Conservation (phyloP, 2,329 filamentous ascomycete genomes). For the Emericellopsis atlantica region DNA sequence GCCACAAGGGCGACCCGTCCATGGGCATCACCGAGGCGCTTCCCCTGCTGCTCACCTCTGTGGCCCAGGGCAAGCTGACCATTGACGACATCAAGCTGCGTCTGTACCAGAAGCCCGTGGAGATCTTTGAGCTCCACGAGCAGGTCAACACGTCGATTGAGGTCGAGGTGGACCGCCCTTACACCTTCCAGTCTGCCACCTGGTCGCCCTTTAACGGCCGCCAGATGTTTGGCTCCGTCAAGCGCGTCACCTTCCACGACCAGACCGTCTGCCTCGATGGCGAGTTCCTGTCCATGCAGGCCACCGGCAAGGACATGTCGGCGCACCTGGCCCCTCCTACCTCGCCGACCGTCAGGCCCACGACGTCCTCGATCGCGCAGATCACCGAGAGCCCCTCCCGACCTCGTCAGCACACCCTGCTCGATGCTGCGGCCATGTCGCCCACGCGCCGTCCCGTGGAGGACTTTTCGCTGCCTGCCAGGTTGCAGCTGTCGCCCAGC, state of each 20-base stretch:
- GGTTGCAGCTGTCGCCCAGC: slow-evolving; percentile 36
- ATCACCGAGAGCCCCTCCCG: slow-evolving; percentile 21
- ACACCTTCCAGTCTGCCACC: slow-evolving; percentile 44
- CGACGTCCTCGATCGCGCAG: slow-evolving; percentile 21
- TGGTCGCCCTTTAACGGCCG: slow-evolving; percentile 67
- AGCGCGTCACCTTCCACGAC: slow-evolving; percentile 63
- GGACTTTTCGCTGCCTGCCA: slow-evolving; percentile 31
- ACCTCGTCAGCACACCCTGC: slow-evolving; percentile 16
- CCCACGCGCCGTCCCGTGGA: slow-evolving; percentile 18
- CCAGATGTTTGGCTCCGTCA: slow-evolving; percentile 55
- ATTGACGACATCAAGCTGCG: slow-evolving; percentile 60
- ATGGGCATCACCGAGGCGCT: slow-evolving; percentile 62
- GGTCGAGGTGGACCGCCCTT: slow-evolving; percentile 62
- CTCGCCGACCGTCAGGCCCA: slow-evolving; percentile 47
- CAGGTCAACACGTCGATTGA: slow-evolving; percentile 63
- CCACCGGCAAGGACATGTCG: slow-evolving; percentile 65
- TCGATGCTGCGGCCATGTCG: slow-evolving; percentile 11
- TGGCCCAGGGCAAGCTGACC: slow-evolving; percentile 59
- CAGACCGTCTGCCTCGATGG: slow-evolving; percentile 67
- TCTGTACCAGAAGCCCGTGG: slow-evolving; percentile 67
- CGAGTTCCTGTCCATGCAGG: slow-evolving; percentile 36
- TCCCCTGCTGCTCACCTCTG: slow-evolving; percentile 63
- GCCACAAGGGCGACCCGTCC: slow-evolving; percentile 40
- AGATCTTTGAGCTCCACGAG: slow-evolving; percentile 73
- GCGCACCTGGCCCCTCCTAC: slow-evolving; percentile 43